Conservation (phyloP, 805 yeast species). For the Sugiyamaella marilandica region DNA sequence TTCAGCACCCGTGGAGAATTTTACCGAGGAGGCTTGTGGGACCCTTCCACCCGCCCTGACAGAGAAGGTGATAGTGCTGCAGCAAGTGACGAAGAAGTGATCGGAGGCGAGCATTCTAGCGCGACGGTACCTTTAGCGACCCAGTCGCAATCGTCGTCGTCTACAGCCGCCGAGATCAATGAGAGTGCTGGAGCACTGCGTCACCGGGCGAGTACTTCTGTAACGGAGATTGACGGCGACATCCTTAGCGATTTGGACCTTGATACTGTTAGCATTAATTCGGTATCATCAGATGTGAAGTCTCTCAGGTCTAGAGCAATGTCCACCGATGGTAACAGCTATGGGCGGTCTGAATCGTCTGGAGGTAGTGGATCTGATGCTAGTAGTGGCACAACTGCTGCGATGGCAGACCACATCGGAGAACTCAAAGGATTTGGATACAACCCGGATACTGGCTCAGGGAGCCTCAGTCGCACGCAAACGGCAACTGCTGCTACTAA, state of each 20-base stretch:
- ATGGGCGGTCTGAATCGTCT: background rate
- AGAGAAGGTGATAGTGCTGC: background rate
- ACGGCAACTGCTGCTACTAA: slow-evolving; percentile 3
- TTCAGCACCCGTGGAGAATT: slow-evolving; percentile 61
- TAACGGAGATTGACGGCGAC: background rate
- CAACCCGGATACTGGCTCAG: slow-evolving; percentile 3
- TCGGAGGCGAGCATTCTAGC: too few species aligned
- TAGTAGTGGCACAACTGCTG: background rate
- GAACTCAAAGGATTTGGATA: slow-evolving; percentile 18
- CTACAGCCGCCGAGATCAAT: slow-evolving; percentile 11
- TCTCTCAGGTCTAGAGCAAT: background rate
- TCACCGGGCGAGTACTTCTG: background rate
- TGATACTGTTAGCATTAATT: slow-evolving; percentile 1
- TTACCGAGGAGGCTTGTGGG: slow-evolving; percentile 95
- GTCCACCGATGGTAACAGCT: background rate
- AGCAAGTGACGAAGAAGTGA: background rate
- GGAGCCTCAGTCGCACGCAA: background rate
- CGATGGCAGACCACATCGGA: slow-evolving; percentile 17
- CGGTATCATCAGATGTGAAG: background rate
- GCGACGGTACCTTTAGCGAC: background rate
- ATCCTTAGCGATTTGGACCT: slow-evolving; percentile 2
- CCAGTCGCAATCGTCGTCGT: background rate
- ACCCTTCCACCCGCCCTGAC: slow-evolving; percentile 34
- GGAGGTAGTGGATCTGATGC: background rate
- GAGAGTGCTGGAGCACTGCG: slow-evolving; percentile 11